phyloP scores from a whole-genome alignment of 345 rosid genomes.

The Linum usitatissimum region DNA sequence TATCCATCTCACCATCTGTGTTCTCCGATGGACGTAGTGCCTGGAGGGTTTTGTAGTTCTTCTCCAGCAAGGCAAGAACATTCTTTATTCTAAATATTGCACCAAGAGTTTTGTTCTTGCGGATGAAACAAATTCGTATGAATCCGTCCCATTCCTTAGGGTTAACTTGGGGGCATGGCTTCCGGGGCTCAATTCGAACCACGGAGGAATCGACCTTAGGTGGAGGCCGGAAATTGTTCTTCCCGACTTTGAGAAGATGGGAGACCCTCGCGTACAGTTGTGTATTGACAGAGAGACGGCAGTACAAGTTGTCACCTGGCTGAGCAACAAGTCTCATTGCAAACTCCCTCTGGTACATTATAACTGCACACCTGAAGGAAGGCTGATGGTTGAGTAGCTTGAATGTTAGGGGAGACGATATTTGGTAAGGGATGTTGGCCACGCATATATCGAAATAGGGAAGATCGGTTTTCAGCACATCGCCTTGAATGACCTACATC shows the following conservation, averaged over 20 bases:
- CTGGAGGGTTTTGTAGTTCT: conserved; percentile 77
- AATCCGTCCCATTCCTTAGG: conserved; percentile 86
- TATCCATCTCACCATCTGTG: conserved; percentile 20
- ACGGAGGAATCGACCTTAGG: conserved; percentile 95
- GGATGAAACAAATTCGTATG: conserved; percentile 66
- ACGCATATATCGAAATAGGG: conserved; percentile 85
- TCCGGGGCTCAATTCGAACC: conserved; percentile 82
- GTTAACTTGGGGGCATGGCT: conserved; percentile 52
- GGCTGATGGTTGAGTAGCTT: conserved; percentile 68
- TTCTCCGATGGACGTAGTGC: conserved; percentile 32
- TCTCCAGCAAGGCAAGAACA: conserved; percentile 54
- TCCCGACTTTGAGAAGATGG: conserved; percentile 89
- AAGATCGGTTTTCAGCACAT: conserved; percentile 77
- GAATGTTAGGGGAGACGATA: conserved; percentile 83
- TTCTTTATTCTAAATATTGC: conserved; percentile 66
- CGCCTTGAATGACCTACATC: conserved; percentile 74
- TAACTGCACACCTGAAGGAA: conserved; percentile 77
- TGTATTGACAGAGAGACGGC: conserved; percentile 75
- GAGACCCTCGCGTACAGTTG: conserved; percentile 80
- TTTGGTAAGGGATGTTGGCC: conserved; percentile 88
- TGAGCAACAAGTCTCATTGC: conserved; percentile 90
- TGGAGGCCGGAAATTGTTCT: conserved; percentile 88
- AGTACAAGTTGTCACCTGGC: conserved; percentile 74
- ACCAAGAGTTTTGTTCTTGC: conserved; percentile 85
- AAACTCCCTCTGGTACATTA: conserved; percentile 91